Evolutionary conservation across 2,329 filamentous ascomycete genomes (phyloP).

Genomic region (Corynespora cassiicola): DNA sequence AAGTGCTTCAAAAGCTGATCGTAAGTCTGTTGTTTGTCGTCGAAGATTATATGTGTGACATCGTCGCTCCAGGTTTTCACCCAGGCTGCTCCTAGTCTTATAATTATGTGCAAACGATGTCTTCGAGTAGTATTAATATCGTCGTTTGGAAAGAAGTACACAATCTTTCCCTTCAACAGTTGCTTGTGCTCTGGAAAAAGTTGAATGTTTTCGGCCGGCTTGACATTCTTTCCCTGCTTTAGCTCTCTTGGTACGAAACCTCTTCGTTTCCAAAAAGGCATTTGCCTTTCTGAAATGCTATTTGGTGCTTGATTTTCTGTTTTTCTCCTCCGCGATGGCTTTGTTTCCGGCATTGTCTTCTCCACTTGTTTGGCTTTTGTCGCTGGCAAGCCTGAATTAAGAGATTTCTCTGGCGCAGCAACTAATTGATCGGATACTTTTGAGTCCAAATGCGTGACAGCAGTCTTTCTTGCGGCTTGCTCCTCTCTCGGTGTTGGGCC

Average conservation of each 20-base stretch:
- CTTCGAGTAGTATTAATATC: conserved; percentile 72
- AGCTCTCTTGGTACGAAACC: conserved; percentile 38
- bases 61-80: conserved; percentile 59
- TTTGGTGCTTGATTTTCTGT: conserved; percentile 32
- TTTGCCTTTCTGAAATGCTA: no score
- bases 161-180: conserved; percentile 37
- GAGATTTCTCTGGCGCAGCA: conserved; percentile 22
- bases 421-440: conserved; percentile 21
- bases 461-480: no score
- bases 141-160: conserved; percentile 79
- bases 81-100: conserved; percentile 72
- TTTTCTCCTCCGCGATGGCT: conserved; percentile 12
- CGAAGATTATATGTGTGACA: conserved; percentile 82
- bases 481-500: conserved; percentile 38
- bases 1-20: conserved; percentile 67
- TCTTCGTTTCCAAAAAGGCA: conserved; percentile 33
- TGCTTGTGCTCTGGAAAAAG: conserved; percentile 39
- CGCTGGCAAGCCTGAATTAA: conserved; percentile 20
- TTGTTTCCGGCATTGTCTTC: conserved; percentile 1
- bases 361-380: conserved; percentile 10
- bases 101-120: conserved; percentile 75
- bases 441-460: no score
- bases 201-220: conserved; percentile 36
- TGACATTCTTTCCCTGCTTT: conserved; percentile 34
- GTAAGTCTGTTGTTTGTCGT: conserved; percentile 68